Conservation (phyloP, 2,329 filamentous ascomycete genomes). For the Pseudogymnoascus sp. region DNA sequence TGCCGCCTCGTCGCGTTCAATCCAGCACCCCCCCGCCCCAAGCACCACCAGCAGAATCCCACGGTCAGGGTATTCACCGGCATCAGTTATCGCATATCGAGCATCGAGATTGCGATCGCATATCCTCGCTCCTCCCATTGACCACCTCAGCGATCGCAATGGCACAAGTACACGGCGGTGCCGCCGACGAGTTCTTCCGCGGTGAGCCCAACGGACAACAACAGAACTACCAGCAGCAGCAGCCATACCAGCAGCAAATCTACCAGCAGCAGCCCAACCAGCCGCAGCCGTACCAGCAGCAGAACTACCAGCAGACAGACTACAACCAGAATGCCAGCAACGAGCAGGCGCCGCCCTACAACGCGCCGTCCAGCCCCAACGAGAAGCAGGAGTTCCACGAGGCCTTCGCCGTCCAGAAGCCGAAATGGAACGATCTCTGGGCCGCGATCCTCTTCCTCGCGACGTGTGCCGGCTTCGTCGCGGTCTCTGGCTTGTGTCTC, state of each 20-base stretch:
- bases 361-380: background rate
- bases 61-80: background rate
- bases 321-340: background rate
- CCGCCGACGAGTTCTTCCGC: conserved; percentile 1
- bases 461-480: conserved; percentile 65
- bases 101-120: background rate
- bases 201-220: background rate
- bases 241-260: background rate
- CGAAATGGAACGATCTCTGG: conserved; percentile 90
- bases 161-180: background rate
- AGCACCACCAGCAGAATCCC: background rate
- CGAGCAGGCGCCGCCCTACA: background rate
- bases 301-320: background rate
- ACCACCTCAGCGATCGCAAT: background rate
- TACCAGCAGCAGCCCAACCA: background rate
- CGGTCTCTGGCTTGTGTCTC: conserved; percentile 66
- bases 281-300: background rate
- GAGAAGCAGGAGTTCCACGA: conserved; percentile 53
- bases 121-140: background rate
- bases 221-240: background rate
- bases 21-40: background rate
- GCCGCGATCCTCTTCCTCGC: conserved; percentile 70
- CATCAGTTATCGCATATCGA: background rate
- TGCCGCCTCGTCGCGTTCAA: background rate
- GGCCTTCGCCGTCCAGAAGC: conserved; percentile 69